phyloP scores from a whole-genome alignment of 2,329 filamentous ascomycete species.

The Fusarium albosuccineum region DNA sequence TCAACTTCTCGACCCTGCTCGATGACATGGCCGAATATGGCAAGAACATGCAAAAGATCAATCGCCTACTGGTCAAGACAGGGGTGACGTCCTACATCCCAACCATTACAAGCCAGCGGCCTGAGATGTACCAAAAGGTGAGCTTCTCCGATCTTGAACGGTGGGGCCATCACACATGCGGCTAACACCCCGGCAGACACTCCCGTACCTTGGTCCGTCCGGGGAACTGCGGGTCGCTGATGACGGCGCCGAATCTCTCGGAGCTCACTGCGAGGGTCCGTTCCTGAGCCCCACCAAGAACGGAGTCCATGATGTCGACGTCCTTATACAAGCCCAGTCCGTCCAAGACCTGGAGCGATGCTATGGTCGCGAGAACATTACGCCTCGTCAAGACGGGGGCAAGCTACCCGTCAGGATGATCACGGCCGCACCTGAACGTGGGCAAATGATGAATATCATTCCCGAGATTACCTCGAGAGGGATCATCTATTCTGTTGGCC shows the following conservation, averaged over 20 bases:
- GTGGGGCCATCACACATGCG: constrained; percentile 37
- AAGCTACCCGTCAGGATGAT: constrained; percentile 77
- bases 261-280: constrained; percentile 91
- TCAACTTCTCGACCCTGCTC: constrained; percentile 89
- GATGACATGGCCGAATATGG: constrained; percentile 76
- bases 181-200: constrained; percentile 60
- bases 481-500: constrained; percentile 85
- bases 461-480: constrained; percentile 72
- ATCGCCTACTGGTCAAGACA: constrained; percentile 78
- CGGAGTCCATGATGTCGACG: constrained; percentile 83
- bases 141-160: constrained; percentile 22
- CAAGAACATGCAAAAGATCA: constrained; percentile 78
- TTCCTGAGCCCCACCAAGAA: constrained; percentile 88
- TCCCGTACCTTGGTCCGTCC: constrained; percentile 83
- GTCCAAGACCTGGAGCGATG: constrained; percentile 76
- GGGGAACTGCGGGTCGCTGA: constrained; percentile 68
- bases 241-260: constrained; percentile 86
- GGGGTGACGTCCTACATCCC: constrained; percentile 91
- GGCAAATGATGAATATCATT: constrained; percentile 77
- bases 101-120: constrained; percentile 83
- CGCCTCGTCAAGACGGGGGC: constrained; percentile 50
- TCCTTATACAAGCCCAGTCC: constrained; percentile 74
- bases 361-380: constrained; percentile 80
- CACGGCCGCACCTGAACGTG: constrained; percentile 86
- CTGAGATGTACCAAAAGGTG: constrained; percentile 85